Base-by-base conservation (phyloP, 2,329 filamentous ascomycete species). In the Akanthomyces lecanii region DNA sequence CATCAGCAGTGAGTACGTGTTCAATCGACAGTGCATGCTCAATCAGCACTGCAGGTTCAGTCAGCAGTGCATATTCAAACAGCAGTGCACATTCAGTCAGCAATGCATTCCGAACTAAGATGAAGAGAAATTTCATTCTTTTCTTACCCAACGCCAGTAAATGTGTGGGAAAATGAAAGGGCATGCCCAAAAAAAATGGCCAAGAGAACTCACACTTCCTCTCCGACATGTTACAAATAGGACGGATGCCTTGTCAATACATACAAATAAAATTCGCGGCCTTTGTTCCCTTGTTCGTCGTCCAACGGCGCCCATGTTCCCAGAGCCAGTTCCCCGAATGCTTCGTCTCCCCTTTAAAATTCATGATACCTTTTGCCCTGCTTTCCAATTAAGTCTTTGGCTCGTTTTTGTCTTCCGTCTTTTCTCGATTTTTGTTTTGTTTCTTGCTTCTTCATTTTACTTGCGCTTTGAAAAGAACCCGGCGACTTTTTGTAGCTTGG, bases 401-500 rank as follows among this genome's bases (percentile, higher is more conserved):
- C 16, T 18, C 18, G 16, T 42, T 45, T 47, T 52, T 47, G 42
- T 36, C 40, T 42, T 16, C 25, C 36, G 33, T 61, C 64, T 53
- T 38, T 10, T 14, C 54, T 11, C 11, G 11, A 10, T 30, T 58
- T 36, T 42, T 25, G 25, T 48, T 65, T 52, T 40, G 12, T 25
- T 52, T 6, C 12, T 42, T 28, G 42, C 23, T 25, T 52, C 28
- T 12, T 25, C 33, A 47, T 47, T 52, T 56, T 48, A 62, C 60
- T 62, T 62, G 60, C 52, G 60, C 44, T 62, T 62, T 25, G 59
- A 38, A 8, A 73, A 69, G 66, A 72, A 73, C 66, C 71, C 73
- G 38, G 72, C 71, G 51, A 73, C 72, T 70, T 79, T 80, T 65
- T 75, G 74, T 65, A 80, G 68, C 70, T 81, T 81, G 59, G 76